These are phyloP conservation scores for Cryptococcus maquisensis DNA, from an alignment of 1,284 basidiomycete genomes.

Conservation along the genomic window DNA sequence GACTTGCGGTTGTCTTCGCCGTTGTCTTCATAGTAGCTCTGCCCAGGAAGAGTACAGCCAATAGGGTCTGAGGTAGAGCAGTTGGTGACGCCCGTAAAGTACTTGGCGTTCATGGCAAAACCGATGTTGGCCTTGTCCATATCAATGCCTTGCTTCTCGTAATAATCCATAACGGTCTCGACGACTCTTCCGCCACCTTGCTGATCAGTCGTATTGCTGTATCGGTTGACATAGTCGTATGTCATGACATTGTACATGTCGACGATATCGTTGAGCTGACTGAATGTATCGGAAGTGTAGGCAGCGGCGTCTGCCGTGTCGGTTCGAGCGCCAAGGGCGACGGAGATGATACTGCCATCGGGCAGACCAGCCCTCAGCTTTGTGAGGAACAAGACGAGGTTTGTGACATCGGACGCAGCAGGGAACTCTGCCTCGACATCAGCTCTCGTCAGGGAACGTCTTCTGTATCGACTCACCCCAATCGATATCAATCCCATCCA, in stretches of 20 bases:
- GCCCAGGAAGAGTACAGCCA: conserved; percentile 21
- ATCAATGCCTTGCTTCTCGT: conserved; percentile 11
- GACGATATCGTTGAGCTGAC: conserved; percentile 13
- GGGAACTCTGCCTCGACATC: conserved; percentile 9
- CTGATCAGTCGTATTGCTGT: conserved; percentile 16
- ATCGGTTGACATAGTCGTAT: conserved; percentile 26
- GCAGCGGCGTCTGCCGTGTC: conserved; percentile 9
- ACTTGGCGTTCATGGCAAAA: conserved; percentile 33
- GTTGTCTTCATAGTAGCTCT: conserved; percentile 4
- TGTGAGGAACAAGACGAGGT: conserved; percentile 11
- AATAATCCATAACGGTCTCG: conserved; percentile 13
- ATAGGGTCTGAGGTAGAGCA: conserved; percentile 12
- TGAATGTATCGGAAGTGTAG: conserved; percentile 10
- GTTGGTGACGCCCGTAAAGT: conserved; percentile 21
- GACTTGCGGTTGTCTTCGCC: conserved; percentile 16
- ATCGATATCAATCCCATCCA: conserved; percentile 32
- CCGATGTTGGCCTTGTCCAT: conserved; percentile 24
- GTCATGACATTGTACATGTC: conserved; percentile 35
- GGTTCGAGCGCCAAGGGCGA: conserved; percentile 16
- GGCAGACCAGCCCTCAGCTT: conserved; percentile 10
- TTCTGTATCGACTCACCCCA: conserved; percentile 23
- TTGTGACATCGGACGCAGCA: conserved; percentile 2
- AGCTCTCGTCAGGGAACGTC: background rate
- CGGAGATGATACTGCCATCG: conserved; percentile 12
- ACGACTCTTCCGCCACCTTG: conserved; percentile 21